Conservation (phyloP, 768 basidiomycete genomes). For the Collybia sp. region DNA sequence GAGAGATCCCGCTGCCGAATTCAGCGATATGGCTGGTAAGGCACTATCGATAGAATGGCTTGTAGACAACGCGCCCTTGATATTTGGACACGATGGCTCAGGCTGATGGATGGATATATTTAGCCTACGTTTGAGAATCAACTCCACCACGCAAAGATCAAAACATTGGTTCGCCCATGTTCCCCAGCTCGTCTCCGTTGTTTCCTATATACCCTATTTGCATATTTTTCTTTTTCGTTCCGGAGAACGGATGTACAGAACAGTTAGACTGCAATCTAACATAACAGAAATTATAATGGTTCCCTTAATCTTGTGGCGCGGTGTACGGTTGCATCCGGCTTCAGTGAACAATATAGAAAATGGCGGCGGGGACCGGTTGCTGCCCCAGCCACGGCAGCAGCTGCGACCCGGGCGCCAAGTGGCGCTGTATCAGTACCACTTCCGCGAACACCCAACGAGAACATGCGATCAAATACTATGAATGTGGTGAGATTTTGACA, state of each 20-base stretch:
- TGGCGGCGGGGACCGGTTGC: slow-evolving; percentile 73
- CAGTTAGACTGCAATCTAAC: not conserved
- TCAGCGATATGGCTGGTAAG: slow-evolving; percentile 97
- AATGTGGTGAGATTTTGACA: slow-evolving; percentile 3
- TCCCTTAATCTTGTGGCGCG: slow-evolving; percentile 26
- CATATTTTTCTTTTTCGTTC: slow-evolving; percentile 1
- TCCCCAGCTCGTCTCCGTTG: not conserved
- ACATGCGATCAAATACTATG: slow-evolving; percentile 86
- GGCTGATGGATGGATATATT: not conserved
- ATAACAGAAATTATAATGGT: slow-evolving; percentile 5
- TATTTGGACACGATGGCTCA: slow-evolving; percentile 33
- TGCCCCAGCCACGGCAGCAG: slow-evolving; percentile 58
- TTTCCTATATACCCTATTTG: not conserved
- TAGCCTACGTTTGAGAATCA: not conserved
- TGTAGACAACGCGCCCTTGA: slow-evolving; percentile 74
- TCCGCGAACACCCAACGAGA: slow-evolving; percentile 78
- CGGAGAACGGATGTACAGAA: slow-evolving; percentile 4
- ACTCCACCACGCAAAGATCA: too few relatives aligned
- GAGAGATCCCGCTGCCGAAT: slow-evolving; percentile 80
- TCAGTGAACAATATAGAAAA: slow-evolving; percentile 79
- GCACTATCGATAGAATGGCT: slow-evolving; percentile 93
- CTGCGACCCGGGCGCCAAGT: slow-evolving; percentile 57
- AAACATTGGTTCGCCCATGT: not conserved
- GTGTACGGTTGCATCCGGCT: slow-evolving; percentile 50
- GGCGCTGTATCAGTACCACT: slow-evolving; percentile 65